These are phyloP conservation scores for Phytophthora tentaculata DNA, from an alignment of 352 stramenopile genomes.

Conservation along the genomic window DNA sequence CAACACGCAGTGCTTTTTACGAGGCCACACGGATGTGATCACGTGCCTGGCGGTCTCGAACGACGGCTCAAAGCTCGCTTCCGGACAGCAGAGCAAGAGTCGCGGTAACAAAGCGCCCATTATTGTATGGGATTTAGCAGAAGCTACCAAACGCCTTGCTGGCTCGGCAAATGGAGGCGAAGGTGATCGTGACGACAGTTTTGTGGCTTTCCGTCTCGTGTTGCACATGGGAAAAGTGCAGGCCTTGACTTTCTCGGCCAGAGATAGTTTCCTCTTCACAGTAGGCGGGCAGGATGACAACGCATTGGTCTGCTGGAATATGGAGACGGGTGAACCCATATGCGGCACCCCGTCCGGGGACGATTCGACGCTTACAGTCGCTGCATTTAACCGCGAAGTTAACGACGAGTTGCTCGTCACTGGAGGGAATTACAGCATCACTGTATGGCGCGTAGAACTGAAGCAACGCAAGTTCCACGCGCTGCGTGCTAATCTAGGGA, in stretches of 20 bases:
- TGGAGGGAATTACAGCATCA: slow-evolving; percentile 94
- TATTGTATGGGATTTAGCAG: slow-evolving; percentile 95
- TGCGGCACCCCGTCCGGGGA: slow-evolving; percentile 93
- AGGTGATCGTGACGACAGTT: slow-evolving; percentile 25
- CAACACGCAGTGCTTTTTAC: slow-evolving; percentile 89
- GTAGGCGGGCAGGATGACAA: slow-evolving; percentile 97
- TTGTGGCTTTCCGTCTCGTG: slow-evolving; percentile 91
- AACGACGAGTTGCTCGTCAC: slow-evolving; percentile 96
- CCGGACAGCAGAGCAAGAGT: slow-evolving; percentile 91
- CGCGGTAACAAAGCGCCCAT: slow-evolving; percentile 95
- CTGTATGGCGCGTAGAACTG: slow-evolving; percentile 89
- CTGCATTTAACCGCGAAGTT: slow-evolving; percentile 81
- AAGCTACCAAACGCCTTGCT: slow-evolving; percentile 75
- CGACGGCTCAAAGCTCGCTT: slow-evolving; percentile 89
- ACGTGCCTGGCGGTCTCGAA: slow-evolving; percentile 93
- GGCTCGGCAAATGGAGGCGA: slow-evolving; percentile 73
- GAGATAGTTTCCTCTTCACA: slow-evolving; percentile 91
- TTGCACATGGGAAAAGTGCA: slow-evolving; percentile 97
- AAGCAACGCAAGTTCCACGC: slow-evolving; percentile 94
- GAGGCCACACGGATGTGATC: slow-evolving; percentile 93
- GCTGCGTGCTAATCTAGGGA: slow-evolving; percentile 94
- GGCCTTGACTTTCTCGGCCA: slow-evolving; percentile 90
- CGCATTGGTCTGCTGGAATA: slow-evolving; percentile 96
- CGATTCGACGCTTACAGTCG: slow-evolving; percentile 91
- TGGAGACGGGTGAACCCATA: slow-evolving; percentile 87